Evolutionary conservation across 2,329 filamentous ascomycete genomes (phyloP).

Genomic region (Arthrobotrys sinensis): DNA sequence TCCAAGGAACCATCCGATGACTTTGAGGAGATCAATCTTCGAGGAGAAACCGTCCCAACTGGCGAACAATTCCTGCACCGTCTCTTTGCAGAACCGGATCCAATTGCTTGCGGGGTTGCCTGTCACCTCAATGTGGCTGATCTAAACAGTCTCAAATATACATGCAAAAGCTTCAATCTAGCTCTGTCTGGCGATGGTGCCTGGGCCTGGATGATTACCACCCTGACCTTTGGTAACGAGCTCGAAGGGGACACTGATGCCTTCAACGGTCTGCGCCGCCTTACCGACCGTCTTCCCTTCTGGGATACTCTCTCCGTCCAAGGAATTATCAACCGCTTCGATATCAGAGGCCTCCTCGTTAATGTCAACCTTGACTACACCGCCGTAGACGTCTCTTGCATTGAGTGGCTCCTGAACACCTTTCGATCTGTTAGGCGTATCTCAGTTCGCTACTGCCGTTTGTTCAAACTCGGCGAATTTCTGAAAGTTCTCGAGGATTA

Average conservation of each 20-base stretch:
- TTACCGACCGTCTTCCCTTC: slow-evolving; percentile 35
- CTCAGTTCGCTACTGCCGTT: slow-evolving; percentile 42
- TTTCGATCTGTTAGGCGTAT: slow-evolving; percentile 20
- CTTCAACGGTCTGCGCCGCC: slow-evolving; percentile 45
- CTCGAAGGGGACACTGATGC: slow-evolving; percentile 33
- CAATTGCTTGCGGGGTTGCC: slow-evolving; percentile 27
- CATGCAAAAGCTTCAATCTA: slow-evolving; percentile 34
- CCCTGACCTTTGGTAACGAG: slow-evolving; percentile 34
- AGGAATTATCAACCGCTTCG: slow-evolving; percentile 11
- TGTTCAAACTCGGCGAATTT: slow-evolving; percentile 25
- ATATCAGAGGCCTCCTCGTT: slow-evolving; percentile 7
- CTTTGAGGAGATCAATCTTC: slow-evolving; percentile 4
- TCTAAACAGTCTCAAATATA: slow-evolving; percentile 50
- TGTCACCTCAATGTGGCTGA: slow-evolving; percentile 27
- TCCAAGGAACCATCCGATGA: background rate
- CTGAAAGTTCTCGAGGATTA: slow-evolving; percentile 23
- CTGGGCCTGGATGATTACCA: slow-evolving; percentile 48
- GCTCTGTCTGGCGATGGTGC: slow-evolving; percentile 25
- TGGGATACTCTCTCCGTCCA: slow-evolving; percentile 34
- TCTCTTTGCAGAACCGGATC: slow-evolving; percentile 42
- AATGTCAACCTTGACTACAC: slow-evolving; percentile 41
- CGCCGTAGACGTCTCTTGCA: slow-evolving; percentile 4
- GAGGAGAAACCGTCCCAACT: background rate
- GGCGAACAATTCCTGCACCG: slow-evolving; percentile 24
- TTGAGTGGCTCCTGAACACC: slow-evolving; percentile 26